A percentile compares a stretch with the other conserved stretches of the same genome.
These are phyloP conservation scores for Sarcocystis neurona DNA, from an alignment of 169 alveolate species.

Conservation along the genomic window DNA sequence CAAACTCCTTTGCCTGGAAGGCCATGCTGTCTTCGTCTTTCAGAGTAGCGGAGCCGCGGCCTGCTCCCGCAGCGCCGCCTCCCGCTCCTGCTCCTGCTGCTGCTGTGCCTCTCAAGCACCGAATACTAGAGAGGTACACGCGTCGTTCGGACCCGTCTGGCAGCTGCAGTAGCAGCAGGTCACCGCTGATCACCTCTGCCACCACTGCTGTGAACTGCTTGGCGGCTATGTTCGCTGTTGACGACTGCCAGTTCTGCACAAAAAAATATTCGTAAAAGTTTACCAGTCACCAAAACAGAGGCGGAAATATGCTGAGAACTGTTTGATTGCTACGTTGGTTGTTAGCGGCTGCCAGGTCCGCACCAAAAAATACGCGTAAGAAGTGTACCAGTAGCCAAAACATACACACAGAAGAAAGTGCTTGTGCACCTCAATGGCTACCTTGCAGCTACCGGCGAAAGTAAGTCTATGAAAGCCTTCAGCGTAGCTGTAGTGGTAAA, in stretches of 20 bases:
- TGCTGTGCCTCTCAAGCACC: constrained; percentile 44
- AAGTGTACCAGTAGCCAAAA: too few species aligned
- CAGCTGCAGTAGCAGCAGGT: constrained; percentile 25
- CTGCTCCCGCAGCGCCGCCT: constrained; percentile 17
- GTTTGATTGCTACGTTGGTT: too few species aligned
- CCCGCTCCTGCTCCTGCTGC: too few species aligned
- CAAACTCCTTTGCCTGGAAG: constrained; percentile 58
- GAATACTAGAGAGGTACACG: constrained; percentile 46
- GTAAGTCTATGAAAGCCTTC: too few species aligned
- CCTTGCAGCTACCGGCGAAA: too few species aligned
- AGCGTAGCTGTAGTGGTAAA: too few species aligned
- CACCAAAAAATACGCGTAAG: too few species aligned
- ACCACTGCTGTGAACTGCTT: constrained; percentile 45
- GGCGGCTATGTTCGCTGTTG: not conserved
- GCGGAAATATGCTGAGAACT: not conserved
- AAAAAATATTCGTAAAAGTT: not conserved
- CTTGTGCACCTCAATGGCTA: too few species aligned
- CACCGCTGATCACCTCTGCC: constrained; percentile 47
- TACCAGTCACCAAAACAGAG: not conserved
- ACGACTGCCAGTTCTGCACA: constrained; percentile 14
- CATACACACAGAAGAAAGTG: too few species aligned
- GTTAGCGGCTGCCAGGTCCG: not conserved
- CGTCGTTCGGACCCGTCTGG: constrained; percentile 46
- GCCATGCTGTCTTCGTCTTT: constrained; percentile 53
- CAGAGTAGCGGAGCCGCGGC: not conserved